phyloP scores from a whole-genome alignment of 2,329 filamentous ascomycete species.

The Cladosporium sp. region DNA sequence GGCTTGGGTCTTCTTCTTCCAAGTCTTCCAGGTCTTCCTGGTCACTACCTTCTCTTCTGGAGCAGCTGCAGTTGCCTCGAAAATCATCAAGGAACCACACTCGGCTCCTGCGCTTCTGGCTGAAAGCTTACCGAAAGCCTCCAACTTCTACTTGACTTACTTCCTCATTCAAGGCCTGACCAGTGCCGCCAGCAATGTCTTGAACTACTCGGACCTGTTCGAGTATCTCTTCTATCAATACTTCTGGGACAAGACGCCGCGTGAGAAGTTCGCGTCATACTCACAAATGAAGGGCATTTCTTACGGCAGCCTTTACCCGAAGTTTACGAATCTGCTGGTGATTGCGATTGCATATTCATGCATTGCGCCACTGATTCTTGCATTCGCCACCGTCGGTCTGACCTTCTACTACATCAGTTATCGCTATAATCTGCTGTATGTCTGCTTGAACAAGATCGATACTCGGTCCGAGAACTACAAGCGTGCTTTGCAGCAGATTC shows the following conservation, averaged over 20 bases:
- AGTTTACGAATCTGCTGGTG: constrained; percentile 42
- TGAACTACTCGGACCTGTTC: constrained; percentile 32
- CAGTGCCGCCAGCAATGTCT: constrained; percentile 26
- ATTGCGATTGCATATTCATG: constrained; percentile 45
- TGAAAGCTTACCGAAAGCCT: constrained; percentile 33
- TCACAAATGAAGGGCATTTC: constrained; percentile 40
- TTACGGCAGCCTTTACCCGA: constrained; percentile 45
- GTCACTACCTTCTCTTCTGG: constrained; percentile 38
- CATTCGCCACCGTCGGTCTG: constrained; percentile 43
- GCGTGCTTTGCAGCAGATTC: constrained; percentile 44
- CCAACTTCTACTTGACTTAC: constrained; percentile 40
- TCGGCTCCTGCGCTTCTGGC: constrained; percentile 32
- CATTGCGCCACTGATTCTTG: constrained; percentile 46
- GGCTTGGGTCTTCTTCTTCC: constrained; percentile 38
- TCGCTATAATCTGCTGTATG: constrained; percentile 48
- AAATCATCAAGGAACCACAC: constrained; percentile 32
- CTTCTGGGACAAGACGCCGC: constrained; percentile 40
- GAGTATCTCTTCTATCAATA: constrained; percentile 30
- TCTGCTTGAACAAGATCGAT: constrained; percentile 43
- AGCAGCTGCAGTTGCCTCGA: constrained; percentile 29
- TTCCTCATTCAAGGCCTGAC: constrained; percentile 36
- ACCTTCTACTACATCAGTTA: constrained; percentile 44
- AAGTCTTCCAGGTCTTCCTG: constrained; percentile 41
- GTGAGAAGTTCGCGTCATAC: constrained; percentile 43
- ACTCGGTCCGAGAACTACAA: constrained; percentile 45